Conservation (phyloP, 495 filamentous ascomycete genomes). For the Neurospora discreta region DNA sequence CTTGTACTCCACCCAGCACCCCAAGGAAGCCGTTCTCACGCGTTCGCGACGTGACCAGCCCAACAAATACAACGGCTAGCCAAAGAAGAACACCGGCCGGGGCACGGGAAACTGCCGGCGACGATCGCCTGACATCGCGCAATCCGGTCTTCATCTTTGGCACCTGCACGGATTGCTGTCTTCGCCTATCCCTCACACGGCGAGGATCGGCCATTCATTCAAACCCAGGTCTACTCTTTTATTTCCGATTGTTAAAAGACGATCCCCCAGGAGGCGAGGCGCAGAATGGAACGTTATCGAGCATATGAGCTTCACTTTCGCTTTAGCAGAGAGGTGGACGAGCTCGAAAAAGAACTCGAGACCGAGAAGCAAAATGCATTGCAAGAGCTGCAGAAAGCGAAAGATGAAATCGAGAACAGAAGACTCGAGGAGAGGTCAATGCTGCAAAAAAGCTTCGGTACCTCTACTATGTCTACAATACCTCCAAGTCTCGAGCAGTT, state of each 20-base stretch:
- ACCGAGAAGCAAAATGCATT: not conserved
- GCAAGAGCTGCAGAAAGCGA: not conserved
- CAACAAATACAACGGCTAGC: not conserved
- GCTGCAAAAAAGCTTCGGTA: not conserved
- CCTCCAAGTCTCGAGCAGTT: not conserved
- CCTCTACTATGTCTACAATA: not conserved
- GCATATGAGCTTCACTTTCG: not conserved
- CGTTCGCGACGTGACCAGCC: not conserved
- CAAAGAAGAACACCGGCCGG: not conserved
- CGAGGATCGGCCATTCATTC: not conserved
- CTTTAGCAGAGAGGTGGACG: not conserved
- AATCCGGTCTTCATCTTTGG: not conserved
- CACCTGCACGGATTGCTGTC: not conserved
- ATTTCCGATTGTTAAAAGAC: not conserved
- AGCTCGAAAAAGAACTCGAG: not conserved
- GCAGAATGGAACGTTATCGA: not conserved
- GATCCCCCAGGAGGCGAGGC: not conserved
- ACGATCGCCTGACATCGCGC: not conserved
- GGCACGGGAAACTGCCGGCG: not conserved
- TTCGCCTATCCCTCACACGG: not conserved
- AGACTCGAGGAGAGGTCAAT: not conserved
- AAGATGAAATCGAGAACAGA: not conserved
- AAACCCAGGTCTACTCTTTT: too few species aligned
- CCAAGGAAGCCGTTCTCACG: not conserved
- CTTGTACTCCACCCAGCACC: not conserved